Evolutionary conservation across 1,284 basidiomycete species (phyloP).

Genomic region (Papiliotrema terrestris): DNA sequence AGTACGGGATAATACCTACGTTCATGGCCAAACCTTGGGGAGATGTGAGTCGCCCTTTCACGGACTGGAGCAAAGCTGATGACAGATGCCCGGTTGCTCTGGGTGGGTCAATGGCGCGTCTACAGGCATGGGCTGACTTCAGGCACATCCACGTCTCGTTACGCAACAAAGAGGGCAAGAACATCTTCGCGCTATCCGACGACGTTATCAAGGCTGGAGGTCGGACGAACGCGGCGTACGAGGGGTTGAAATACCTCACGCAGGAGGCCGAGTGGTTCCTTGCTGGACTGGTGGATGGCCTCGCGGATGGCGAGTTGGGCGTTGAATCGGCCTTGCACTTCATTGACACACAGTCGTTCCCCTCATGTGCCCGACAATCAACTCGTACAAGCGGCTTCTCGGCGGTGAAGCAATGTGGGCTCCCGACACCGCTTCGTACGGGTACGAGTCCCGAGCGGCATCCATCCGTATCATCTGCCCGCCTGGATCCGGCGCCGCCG

Average conservation of each 20-base stretch:
- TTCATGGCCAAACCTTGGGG: conserved; percentile 99
- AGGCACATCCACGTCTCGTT: conserved; percentile 89
- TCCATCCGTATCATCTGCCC: conserved; percentile 88
- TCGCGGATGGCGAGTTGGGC: conserved; percentile 68
- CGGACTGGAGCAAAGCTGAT: conserved; percentile 1
- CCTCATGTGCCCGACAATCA: conserved; percentile 81
- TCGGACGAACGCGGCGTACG: conserved; percentile 64
- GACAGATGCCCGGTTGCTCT: conserved; percentile 81
- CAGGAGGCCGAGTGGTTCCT: conserved; percentile 86
- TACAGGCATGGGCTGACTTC: conserved; percentile 1
- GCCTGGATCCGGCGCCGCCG: conserved; percentile 71
- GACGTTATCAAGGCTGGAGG: conserved; percentile 61
- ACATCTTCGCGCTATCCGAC: conserved; percentile 64
- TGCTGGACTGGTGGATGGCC: conserved; percentile 81
- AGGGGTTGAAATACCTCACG: conserved; percentile 80
- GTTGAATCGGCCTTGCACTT: no score
- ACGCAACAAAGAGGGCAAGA: conserved; percentile 64
- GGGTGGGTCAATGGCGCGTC: conserved; percentile 56
- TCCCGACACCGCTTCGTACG: conserved; percentile 80
- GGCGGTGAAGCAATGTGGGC: conserved; percentile 96
- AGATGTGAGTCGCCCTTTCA: conserved; percentile 57
- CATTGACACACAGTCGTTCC: conserved; percentile 42
- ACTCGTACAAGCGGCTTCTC: conserved; percentile 94
- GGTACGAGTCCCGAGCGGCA: conserved; percentile 89
- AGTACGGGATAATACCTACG: conserved; percentile 80